phyloP scores from a whole-genome alignment of 106 monocot species.

The Dendrobium nobile region DNA sequence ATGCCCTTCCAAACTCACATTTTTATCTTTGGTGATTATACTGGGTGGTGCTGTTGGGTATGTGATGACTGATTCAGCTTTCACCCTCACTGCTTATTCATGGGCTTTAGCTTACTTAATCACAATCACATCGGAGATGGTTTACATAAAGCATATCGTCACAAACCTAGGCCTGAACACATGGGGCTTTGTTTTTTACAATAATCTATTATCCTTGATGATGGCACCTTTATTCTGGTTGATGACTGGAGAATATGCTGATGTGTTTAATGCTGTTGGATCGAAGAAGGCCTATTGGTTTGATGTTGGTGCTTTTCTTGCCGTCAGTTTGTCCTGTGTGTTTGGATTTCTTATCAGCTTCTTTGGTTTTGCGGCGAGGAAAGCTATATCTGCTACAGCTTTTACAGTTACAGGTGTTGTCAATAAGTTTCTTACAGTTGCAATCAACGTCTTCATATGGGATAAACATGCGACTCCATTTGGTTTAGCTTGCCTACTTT shows the following conservation, averaged over 20 bases:
- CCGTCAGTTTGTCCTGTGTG: constrained; percentile 65
- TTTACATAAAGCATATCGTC: constrained; percentile 90
- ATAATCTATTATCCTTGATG: constrained; percentile 79
- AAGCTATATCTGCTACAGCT: constrained; percentile 90
- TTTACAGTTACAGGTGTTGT: constrained; percentile 89
- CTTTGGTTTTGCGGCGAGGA: constrained; percentile 91
- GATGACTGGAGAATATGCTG: constrained; percentile 65
- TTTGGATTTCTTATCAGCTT: constrained; percentile 88
- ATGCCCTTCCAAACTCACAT: constrained; percentile 78
- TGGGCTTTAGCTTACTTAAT: constrained; percentile 85
- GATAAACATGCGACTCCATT: constrained; percentile 74
- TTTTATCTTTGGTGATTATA: constrained; percentile 59
- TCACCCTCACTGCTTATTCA: constrained; percentile 73
- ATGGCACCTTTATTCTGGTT: constrained; percentile 76
- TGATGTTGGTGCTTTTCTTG: constrained; percentile 41
- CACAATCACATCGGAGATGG: constrained; percentile 87
- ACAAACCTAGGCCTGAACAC: constrained; percentile 75
- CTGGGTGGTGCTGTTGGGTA: constrained; percentile 79
- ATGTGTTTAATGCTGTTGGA: constrained; percentile 41
- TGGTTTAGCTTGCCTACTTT: constrained; percentile 63
- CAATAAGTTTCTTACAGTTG: constrained; percentile 89
- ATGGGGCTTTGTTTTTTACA: constrained; percentile 90
- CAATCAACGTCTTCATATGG: constrained; percentile 84
- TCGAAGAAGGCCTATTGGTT: constrained; percentile 31
- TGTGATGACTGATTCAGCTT: constrained; percentile 68